These are phyloP conservation scores for Solanum chilense DNA, from an alignment of 257 asterid species.

Conservation along the genomic window DNA sequence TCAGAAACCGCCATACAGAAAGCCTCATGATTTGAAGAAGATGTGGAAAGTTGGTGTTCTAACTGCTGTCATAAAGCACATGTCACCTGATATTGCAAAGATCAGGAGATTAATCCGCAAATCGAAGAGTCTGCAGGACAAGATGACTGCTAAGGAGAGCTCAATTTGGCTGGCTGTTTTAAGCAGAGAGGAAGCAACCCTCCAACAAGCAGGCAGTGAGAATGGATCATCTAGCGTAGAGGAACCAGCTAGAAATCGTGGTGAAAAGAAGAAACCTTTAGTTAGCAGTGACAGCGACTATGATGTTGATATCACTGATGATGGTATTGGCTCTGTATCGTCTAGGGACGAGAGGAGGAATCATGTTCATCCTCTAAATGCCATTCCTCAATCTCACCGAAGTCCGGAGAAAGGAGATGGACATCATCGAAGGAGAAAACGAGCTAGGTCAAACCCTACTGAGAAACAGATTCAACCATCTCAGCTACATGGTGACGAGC, in stretches of 20 bases:
- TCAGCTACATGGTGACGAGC: constrained; percentile 19
- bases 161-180: constrained; percentile 69
- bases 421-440: constrained; percentile 21
- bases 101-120: constrained; percentile 48
- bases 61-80: constrained; percentile 71
- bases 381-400: constrained; percentile 9
- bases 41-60: constrained; percentile 65
- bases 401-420: constrained; percentile 18
- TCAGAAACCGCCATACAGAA: constrained; percentile 45
- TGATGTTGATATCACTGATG: constrained; percentile 51
- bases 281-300: constrained; percentile 65
- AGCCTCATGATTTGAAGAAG: constrained; percentile 70
- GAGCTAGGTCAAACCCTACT: constrained; percentile 14
- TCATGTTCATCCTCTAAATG: constrained; percentile 8
- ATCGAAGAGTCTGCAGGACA: constrained; percentile 84
- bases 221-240: constrained; percentile 64
- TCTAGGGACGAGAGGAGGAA: constrained; percentile 39
- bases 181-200: constrained; percentile 55
- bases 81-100: constrained; percentile 79
- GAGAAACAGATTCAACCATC: constrained; percentile 17
- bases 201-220: constrained; percentile 53
- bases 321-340: constrained; percentile 49
- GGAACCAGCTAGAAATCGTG: constrained; percentile 31
- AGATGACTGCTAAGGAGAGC: constrained; percentile 91
- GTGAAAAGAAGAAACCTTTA: constrained; percentile 39